Evolutionary conservation across 805 yeast genomes (phyloP).

Genomic region (Vanderwaltozyma yarrowii): DNA sequence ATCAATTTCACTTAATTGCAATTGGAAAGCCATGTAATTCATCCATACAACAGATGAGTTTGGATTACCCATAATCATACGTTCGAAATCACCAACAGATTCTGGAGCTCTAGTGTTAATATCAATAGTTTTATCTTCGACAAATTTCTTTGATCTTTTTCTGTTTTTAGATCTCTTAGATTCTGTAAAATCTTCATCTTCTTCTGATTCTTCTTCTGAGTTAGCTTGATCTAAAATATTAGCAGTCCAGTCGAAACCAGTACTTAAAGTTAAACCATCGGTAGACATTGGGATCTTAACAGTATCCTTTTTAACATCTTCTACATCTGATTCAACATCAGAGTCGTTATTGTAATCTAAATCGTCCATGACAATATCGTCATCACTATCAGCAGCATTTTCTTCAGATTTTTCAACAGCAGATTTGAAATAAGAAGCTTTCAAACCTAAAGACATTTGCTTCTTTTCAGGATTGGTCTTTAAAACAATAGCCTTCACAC

Average conservation of each 20-base stretch:
- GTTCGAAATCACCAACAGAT: constrained; percentile 84
- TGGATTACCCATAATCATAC: constrained; percentile 84
- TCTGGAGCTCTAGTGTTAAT: constrained; percentile 81
- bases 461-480: constrained; percentile 53
- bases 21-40: constrained; percentile 96
- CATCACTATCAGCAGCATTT: constrained; percentile 15
- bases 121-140: constrained; percentile 78
- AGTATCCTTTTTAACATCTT: constrained; percentile 24
- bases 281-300: constrained; percentile 15
- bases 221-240: constrained; percentile 74
- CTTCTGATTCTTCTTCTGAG: constrained; percentile 44
- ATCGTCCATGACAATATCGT: constrained; percentile 22
- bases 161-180: constrained; percentile 36
- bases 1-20: constrained; percentile 87
- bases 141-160: constrained; percentile 34
- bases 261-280: constrained; percentile 61
- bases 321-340: constrained; percentile 25
- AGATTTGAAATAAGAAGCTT: constrained; percentile 68
- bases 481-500: constrained; percentile 76
- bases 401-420: constrained; percentile 23
- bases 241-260: constrained; percentile 94
- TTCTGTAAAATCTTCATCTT: constrained; percentile 43
- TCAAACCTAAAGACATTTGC: constrained; percentile 82
- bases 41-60: constrained; percentile 93
- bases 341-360: constrained; percentile 23